Evolutionary conservation across 768 basidiomycete genomes (phyloP).

Genomic region (Boletus huronensis): DNA sequence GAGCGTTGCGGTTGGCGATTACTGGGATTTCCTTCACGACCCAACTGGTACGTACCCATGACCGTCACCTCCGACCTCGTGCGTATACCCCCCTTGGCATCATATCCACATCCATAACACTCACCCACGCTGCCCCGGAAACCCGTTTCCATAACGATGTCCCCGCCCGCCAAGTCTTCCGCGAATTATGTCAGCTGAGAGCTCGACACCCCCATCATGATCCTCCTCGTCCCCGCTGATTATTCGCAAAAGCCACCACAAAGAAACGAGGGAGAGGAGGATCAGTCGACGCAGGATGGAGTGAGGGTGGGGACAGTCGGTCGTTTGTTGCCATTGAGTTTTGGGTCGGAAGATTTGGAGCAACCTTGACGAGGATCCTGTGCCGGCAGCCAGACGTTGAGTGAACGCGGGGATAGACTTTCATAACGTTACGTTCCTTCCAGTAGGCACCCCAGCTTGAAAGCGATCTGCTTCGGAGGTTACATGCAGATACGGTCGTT

Average conservation of each 20-base stretch:
- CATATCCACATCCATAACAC: not conserved
- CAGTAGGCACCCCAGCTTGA: not conserved
- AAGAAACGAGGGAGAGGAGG: constrained; percentile 23
- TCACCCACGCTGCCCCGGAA: not conserved
- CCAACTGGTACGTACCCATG: constrained; percentile 50
- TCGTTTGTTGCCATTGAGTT: constrained; percentile 78
- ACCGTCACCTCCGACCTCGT: constrained; percentile 90
- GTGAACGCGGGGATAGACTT: too few species aligned
- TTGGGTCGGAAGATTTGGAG: constrained; percentile 82
- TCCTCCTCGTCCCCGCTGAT: constrained; percentile 65
- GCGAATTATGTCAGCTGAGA: constrained; percentile 83
- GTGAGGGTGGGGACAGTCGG: constrained; percentile 64
- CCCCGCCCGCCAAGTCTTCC: constrained; percentile 71
- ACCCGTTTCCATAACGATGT: constrained; percentile 58
- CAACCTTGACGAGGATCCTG: too few species aligned
- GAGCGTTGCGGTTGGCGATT: not conserved
- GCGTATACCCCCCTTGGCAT: constrained; percentile 25
- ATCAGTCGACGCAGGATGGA: constrained; percentile 32
- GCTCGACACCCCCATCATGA: constrained; percentile 69
- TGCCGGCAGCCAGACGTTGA: too few species aligned
- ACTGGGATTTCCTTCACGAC: not conserved
- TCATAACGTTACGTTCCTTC: not conserved
- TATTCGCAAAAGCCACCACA: constrained; percentile 40
- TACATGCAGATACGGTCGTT: not conserved
- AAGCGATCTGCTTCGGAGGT: too few species aligned